phyloP scores from a whole-genome alignment of 1,284 basidiomycete genomes.

The Trametes polyzona region DNA sequence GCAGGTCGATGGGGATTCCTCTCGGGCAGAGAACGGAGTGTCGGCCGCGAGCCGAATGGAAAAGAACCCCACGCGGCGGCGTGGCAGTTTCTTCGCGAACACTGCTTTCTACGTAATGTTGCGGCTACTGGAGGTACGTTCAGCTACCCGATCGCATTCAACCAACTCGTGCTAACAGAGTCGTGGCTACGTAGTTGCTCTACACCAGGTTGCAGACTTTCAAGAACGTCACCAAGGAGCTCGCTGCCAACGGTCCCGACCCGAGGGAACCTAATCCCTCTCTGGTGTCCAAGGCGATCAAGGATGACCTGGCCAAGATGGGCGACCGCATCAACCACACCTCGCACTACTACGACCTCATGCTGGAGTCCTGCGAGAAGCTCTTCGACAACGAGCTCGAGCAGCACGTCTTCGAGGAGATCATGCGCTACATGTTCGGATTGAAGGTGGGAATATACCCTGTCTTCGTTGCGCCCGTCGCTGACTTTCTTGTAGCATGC shows the following conservation, averaged over 20 bases:
- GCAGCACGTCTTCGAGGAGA: slow-evolving; percentile 86
- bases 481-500: slow-evolving; percentile 50
- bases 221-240: slow-evolving; percentile 68
- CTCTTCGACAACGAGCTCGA: slow-evolving; percentile 95
- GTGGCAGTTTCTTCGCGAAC: slow-evolving; percentile 85
- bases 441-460: slow-evolving; percentile 54
- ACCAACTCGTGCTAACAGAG: background rate
- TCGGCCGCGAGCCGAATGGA: slow-evolving; percentile 18
- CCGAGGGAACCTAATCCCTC: slow-evolving; percentile 32
- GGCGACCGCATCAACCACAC: slow-evolving; percentile 27
- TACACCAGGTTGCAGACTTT: slow-evolving; percentile 86
- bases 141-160: background rate
- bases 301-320: slow-evolving; percentile 28
- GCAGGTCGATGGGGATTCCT: slow-evolving; percentile 35
- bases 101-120: slow-evolving; percentile 87
- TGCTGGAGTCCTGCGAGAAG: slow-evolving; percentile 87
- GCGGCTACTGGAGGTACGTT: slow-evolving; percentile 80
- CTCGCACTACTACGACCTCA: slow-evolving; percentile 77
- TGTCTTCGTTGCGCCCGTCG: background rate
- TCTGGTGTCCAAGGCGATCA: slow-evolving; percentile 41
- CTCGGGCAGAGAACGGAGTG: slow-evolving; percentile 13
- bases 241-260: slow-evolving; percentile 40
- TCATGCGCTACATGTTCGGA: slow-evolving; percentile 90
- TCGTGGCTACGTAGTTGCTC: slow-evolving; percentile 72
- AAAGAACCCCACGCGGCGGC: slow-evolving; percentile 43